Evolutionary conservation across 495 filamentous ascomycete genomes (phyloP).

Genomic region (Collariella sp.): DNA sequence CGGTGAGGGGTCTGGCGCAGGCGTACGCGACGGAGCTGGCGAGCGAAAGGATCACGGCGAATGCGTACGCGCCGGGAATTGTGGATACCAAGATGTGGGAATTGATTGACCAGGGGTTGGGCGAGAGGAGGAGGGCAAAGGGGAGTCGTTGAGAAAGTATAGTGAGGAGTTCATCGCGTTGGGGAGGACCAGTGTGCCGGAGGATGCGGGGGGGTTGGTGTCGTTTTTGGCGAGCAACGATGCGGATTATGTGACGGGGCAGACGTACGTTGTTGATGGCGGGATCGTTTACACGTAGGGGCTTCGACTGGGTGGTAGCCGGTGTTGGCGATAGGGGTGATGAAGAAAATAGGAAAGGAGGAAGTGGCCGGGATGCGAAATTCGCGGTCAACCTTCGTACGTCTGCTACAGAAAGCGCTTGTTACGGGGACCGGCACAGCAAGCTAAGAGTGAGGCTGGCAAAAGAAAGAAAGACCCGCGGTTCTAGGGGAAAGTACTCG

Average conservation of each 20-base stretch:
- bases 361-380: too few species aligned
- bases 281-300: constrained; percentile 43
- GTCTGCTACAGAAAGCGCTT: too few species aligned
- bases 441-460: too few species aligned
- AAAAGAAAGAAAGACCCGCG: too few species aligned
- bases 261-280: constrained; percentile 55
- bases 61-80: constrained; percentile 55
- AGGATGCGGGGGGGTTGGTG: constrained; percentile 51
- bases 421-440: too few species aligned
- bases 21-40: constrained; percentile 52
- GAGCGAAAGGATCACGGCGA: constrained; percentile 50
- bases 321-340: not conserved
- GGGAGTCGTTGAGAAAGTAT: constrained; percentile 43
- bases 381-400: too few species aligned
- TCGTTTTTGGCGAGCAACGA: constrained; percentile 47
- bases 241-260: constrained; percentile 53
- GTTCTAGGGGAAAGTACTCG: too few species aligned
- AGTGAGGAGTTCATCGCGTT: constrained; percentile 40
- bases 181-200: constrained; percentile 44
- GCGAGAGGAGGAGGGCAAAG: constrained; percentile 39
- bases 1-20: constrained; percentile 51
- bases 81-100: constrained; percentile 57
- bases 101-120: constrained; percentile 45
- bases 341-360: too few species aligned
- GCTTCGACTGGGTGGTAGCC: not conserved